Conservation (phyloP, 345 rosid species). For the Arabidopsis arenosa region DNA sequence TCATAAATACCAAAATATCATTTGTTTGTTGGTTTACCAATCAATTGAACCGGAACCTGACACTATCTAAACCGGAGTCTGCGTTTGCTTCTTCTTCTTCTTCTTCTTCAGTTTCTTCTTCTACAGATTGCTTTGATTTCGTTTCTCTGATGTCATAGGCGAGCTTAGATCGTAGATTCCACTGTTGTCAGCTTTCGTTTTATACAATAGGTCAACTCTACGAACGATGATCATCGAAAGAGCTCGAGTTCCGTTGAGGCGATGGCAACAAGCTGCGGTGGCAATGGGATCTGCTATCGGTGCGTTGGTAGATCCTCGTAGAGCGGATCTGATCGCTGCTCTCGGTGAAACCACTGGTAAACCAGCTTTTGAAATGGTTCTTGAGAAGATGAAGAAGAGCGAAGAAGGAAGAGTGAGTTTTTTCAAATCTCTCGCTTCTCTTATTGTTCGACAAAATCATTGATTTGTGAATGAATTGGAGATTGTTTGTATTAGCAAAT, state of each 20-base stretch:
- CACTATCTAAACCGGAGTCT: too few relatives aligned
- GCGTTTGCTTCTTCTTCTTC: too few relatives aligned
- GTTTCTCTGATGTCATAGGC: too few relatives aligned
- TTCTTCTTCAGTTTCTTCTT: too few relatives aligned
- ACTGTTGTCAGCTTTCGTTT: too few relatives aligned
- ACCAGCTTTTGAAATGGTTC: constrained; percentile 73
- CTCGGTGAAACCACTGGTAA: constrained; percentile 79
- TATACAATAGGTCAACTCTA: too few relatives aligned
- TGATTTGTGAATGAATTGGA: not conserved
- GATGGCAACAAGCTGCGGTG: constrained; percentile 80
- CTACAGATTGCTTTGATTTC: too few relatives aligned
- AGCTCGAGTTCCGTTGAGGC: constrained; percentile 51
- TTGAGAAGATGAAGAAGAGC: constrained; percentile 64
- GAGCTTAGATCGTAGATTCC: too few relatives aligned
- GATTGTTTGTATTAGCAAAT: not conserved
- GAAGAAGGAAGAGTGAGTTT: constrained; percentile 69
- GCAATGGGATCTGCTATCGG: constrained; percentile 73
- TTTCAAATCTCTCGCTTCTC: not conserved
- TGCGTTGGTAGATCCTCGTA: constrained; percentile 70
- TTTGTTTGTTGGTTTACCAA: not conserved
- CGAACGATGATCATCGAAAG: constrained; percentile 47
- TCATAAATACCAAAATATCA: constrained; percentile 5
- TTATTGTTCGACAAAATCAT: not conserved
- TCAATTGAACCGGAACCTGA: too few relatives aligned
- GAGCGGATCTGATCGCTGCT: constrained; percentile 79